These are phyloP conservation scores for Pleurotus cornucopiae DNA, from an alignment of 768 basidiomycete genomes.

Conservation along the genomic window DNA sequence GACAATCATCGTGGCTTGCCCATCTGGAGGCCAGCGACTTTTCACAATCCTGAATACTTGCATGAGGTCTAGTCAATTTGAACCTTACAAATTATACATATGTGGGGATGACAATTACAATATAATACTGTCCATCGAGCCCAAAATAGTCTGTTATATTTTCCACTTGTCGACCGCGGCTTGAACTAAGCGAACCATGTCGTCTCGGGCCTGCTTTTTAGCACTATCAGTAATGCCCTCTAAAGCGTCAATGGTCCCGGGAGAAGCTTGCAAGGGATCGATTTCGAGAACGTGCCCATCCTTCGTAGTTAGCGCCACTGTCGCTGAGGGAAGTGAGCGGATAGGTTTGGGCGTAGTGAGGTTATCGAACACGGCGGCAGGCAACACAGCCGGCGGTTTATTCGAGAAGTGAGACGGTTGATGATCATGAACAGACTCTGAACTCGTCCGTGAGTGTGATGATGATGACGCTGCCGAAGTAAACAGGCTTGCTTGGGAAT, in stretches of 20 bases:
- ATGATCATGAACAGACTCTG: conserved; percentile 20
- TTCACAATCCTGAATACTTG: conserved; percentile 1
- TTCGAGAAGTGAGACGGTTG: conserved; percentile 18
- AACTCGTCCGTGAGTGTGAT: conserved; percentile 40
- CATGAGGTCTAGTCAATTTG: too few relatives aligned
- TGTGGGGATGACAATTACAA: background rate
- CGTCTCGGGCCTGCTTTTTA: conserved; percentile 76
- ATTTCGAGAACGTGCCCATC: conserved; percentile 85
- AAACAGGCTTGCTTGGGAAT: conserved; percentile 48
- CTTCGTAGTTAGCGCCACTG: conserved; percentile 74
- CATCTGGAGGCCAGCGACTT: conserved; percentile 29
- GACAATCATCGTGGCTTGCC: conserved; percentile 51
- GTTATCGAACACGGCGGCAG: conserved; percentile 16
- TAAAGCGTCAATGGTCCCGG: conserved; percentile 66
- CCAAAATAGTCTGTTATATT: conserved; percentile 23
- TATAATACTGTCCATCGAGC: conserved; percentile 6
- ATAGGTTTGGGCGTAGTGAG: conserved; percentile 33
- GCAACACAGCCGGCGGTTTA: conserved; percentile 13
- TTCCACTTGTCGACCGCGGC: conserved; percentile 78
- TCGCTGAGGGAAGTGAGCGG: conserved; percentile 42
- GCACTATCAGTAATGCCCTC: conserved; percentile 79
- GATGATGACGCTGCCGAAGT: conserved; percentile 33
- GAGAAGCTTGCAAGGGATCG: conserved; percentile 74
- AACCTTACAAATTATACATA: too few relatives aligned
- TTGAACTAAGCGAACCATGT: conserved; percentile 69